These are phyloP conservation scores for Malassezia globosa DNA, from an alignment of 1,284 basidiomycete genomes.

Conservation along the genomic window DNA sequence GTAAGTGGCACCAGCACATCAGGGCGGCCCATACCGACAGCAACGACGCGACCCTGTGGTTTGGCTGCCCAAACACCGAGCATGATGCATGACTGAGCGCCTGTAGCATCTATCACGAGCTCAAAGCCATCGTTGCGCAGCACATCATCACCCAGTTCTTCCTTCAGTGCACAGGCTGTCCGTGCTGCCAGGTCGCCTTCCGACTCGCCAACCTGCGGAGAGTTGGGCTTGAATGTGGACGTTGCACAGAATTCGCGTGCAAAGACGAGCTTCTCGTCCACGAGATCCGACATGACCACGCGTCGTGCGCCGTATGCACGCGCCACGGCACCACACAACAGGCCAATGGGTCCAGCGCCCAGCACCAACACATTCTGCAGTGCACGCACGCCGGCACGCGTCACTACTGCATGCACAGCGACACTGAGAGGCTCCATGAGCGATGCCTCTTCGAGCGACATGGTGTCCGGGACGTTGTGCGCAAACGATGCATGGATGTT, in stretches of 20 bases:
- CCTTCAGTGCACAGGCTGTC: constrained; percentile 50
- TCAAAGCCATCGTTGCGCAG: constrained; percentile 52
- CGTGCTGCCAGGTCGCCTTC: constrained; percentile 50
- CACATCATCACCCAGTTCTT: constrained; percentile 49
- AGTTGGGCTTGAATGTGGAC: constrained; percentile 59
- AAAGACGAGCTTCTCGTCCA: constrained; percentile 68
- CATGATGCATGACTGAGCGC: constrained; percentile 47
- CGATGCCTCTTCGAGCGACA: constrained; percentile 50
- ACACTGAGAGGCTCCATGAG: constrained; percentile 89
- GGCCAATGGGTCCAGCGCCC: constrained; percentile 78
- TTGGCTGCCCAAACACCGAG: constrained; percentile 33
- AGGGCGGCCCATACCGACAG: constrained; percentile 48
- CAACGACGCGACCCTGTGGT: constrained; percentile 33
- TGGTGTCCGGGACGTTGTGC: constrained; percentile 47
- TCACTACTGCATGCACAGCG: constrained; percentile 74
- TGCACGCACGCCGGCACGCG: constrained; percentile 59
- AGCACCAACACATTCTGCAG: constrained; percentile 54
- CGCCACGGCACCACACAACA: constrained; percentile 82
- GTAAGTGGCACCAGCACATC: constrained; percentile 50
- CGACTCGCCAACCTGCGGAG: constrained; percentile 31
- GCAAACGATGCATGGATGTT: constrained; percentile 42
- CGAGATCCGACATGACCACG: constrained; percentile 56
- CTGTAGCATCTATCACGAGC: constrained; percentile 56
- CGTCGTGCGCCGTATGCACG: constrained; percentile 54
- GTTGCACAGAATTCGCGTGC: constrained; percentile 80